Evolutionary conservation across 768 basidiomycete species (phyloP).

Genomic region (Lepiota brunneoincarnata): DNA sequence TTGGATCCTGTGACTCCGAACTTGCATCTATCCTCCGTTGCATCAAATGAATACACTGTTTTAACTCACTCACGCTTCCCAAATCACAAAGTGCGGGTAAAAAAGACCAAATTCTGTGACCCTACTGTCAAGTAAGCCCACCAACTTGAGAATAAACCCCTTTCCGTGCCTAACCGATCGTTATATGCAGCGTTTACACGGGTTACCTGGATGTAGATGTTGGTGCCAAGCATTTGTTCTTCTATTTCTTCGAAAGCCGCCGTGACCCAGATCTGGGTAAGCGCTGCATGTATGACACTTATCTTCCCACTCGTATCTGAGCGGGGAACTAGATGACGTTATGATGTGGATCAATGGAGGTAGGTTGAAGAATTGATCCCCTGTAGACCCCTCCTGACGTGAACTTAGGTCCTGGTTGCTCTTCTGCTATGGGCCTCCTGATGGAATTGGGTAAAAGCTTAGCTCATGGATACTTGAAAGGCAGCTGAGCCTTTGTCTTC

Average conservation of each 20-base stretch:
- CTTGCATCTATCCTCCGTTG: constrained; percentile 3
- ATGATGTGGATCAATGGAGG: constrained; percentile 58
- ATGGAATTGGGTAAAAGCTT: constrained; percentile 63
- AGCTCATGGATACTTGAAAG: constrained; percentile 23
- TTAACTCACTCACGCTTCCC: constrained; percentile 49
- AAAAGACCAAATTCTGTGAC: constrained; percentile 56
- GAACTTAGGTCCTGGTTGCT: constrained; percentile 37
- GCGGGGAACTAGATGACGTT: constrained; percentile 41
- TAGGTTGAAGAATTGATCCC: constrained; percentile 26
- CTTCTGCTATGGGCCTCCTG: constrained; percentile 51
- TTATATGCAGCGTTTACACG: constrained; percentile 24
- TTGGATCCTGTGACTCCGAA: neutral
- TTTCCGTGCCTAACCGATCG: neutral
- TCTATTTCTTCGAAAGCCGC: constrained; percentile 79
- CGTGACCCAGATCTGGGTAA: constrained; percentile 47
- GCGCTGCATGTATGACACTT: neutral
- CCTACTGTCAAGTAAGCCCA: constrained; percentile 45
- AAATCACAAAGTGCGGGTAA: constrained; percentile 51
- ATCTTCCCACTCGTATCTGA: neutral
- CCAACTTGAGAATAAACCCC: too few species aligned
- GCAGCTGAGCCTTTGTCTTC: constrained; percentile 20
- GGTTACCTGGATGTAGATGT: constrained; percentile 63
- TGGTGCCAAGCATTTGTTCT: constrained; percentile 63
- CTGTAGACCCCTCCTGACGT: constrained; percentile 24
- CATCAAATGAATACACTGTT: constrained; percentile 26